phyloP scores from a whole-genome alignment of 164 flowering plant genomes.

The Malania oleifera region DNA sequence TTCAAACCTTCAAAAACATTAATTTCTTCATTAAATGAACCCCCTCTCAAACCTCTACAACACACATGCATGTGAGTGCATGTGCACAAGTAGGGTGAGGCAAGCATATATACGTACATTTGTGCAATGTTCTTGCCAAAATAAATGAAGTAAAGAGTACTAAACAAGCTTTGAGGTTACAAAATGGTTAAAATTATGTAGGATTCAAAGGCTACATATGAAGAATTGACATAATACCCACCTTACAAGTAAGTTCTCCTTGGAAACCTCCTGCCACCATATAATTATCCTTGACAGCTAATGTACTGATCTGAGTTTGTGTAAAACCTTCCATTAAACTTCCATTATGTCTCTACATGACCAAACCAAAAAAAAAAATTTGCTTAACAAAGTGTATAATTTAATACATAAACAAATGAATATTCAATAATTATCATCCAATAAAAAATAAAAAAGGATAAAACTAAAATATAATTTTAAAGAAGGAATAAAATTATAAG shows the following conservation, averaged over 20 bases:
- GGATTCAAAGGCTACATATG: too few relatives aligned
- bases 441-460: not conserved
- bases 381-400: not conserved
- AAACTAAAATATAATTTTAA: not conserved
- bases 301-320: conserved; percentile 66
- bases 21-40: too few relatives aligned
- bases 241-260: conserved; percentile 82
- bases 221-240: too few relatives aligned
- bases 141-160: too few relatives aligned
- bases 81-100: too few relatives aligned
- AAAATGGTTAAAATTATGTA: too few relatives aligned
- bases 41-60: too few relatives aligned
- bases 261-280: conserved; percentile 89
- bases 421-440: not conserved
- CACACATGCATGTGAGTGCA: too few relatives aligned
- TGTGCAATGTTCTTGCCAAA: too few relatives aligned
- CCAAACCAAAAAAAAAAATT: not conserved
- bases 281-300: conserved; percentile 61
- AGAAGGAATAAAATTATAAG: not conserved
- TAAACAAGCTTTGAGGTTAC: too few relatives aligned
- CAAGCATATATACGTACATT: too few relatives aligned
- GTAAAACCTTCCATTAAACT: conserved; percentile 63
- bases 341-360: conserved; percentile 57
- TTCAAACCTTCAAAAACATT: too few relatives aligned
- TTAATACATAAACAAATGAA: not conserved